phyloP scores from a whole-genome alignment of 495 filamentous ascomycete species.

The Rhypophila decipiens region DNA sequence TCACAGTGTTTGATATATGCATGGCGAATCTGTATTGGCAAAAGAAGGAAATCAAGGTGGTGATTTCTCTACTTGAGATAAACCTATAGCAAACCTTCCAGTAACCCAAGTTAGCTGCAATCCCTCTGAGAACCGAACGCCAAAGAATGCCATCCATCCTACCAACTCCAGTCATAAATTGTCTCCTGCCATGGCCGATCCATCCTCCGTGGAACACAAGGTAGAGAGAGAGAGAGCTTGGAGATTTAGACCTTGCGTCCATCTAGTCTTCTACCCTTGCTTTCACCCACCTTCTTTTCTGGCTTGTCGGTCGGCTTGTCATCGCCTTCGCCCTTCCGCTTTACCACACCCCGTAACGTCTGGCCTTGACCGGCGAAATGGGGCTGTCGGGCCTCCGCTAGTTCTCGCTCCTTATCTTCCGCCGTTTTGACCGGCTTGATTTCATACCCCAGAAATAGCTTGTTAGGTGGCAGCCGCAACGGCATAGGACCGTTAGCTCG shows the following conservation, averaged over 20 bases:
- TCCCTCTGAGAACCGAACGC: conserved; percentile 1
- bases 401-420: conserved; percentile 60
- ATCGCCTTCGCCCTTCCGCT: conserved; percentile 42
- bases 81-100: not conserved
- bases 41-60: too few relatives aligned
- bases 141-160: not conserved
- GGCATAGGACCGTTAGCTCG: conserved; percentile 70
- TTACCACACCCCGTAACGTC: conserved; percentile 65
- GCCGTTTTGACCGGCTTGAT: conserved; percentile 80
- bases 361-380: conserved; percentile 85
- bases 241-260: conserved; percentile 25
- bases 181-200: not conserved
- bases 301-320: conserved; percentile 25
- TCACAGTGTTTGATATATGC: too few relatives aligned
- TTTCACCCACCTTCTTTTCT: conserved; percentile 27
- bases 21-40: too few relatives aligned
- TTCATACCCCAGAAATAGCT: conserved; percentile 94
- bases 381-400: conserved; percentile 57
- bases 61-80: too few relatives aligned
- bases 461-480: conserved; percentile 75
- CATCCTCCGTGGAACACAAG: not conserved
- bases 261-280: conserved; percentile 30
- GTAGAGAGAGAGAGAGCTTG: too few relatives aligned
- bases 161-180: not conserved
- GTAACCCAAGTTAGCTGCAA: not conserved